phyloP scores from a whole-genome alignment of 768 basidiomycete species.

The Termitomyces sp. region DNA sequence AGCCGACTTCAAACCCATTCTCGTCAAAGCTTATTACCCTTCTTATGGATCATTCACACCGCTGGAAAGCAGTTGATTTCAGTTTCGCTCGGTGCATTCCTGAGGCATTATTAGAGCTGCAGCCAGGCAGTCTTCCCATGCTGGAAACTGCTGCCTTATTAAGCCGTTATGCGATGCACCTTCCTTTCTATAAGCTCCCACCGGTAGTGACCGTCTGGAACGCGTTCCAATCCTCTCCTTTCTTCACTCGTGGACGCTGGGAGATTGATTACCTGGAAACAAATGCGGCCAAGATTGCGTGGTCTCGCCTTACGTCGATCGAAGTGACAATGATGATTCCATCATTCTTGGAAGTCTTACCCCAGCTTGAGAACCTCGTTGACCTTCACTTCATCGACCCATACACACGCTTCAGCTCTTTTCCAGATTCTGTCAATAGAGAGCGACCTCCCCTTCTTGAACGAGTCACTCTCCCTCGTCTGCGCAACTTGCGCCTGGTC shows the following conservation, averaged over 20 bases:
- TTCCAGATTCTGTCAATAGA: not conserved
- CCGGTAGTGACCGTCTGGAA: not conserved
- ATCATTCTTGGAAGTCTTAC: not conserved
- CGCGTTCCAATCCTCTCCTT: not conserved
- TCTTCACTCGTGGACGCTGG: not conserved
- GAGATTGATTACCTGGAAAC: slow-evolving; percentile 3
- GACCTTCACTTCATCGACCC: not conserved
- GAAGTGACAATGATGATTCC: not conserved
- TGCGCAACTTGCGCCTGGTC: slow-evolving; percentile 1
- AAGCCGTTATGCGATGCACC: not conserved
- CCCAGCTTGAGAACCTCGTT: slow-evolving; percentile 1
- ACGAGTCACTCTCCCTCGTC: not conserved
- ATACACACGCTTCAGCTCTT: not conserved
- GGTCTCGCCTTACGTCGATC: not conserved
- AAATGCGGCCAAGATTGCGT: not conserved
- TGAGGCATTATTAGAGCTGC: not conserved
- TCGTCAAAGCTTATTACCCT: not conserved
- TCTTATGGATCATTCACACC: slow-evolving; percentile 4
- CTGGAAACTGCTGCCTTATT: slow-evolving; percentile 6
- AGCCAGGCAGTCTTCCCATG: not conserved
- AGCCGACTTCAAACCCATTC: not conserved
- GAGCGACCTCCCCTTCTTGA: not conserved
- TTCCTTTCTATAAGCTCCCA: not conserved
- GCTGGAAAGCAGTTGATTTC: slow-evolving; percentile 12
- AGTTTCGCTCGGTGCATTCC: not conserved